Conservation (phyloP, 1,284 basidiomycete genomes). For the Sporisorium iseilematis-ciliati region DNA sequence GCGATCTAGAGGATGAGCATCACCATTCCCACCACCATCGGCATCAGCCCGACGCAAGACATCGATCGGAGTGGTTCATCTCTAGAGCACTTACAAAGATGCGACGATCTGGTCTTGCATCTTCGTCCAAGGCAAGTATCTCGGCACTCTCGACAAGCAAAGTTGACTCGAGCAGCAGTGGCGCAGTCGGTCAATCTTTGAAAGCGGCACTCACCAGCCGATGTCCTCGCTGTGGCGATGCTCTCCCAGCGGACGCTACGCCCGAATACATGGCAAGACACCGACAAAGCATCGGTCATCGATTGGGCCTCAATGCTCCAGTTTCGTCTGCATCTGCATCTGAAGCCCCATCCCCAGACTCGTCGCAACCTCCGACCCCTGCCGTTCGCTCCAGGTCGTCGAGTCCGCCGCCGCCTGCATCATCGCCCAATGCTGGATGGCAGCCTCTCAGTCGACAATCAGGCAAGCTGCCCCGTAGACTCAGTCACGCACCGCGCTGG, state of each 20-base stretch:
- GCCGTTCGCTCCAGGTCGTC: constrained; percentile 6
- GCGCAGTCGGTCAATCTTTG: neutral
- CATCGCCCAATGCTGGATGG: constrained; percentile 8
- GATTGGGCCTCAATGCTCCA: constrained; percentile 35
- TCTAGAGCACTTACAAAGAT: constrained; percentile 26
- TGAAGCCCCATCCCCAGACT: constrained; percentile 28
- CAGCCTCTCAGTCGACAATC: constrained; percentile 6
- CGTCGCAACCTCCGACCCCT: constrained; percentile 25
- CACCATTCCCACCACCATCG: constrained; percentile 25
- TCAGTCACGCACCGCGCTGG: constrained; percentile 34
- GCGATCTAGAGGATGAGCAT: neutral
- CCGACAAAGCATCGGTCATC: constrained; percentile 44
- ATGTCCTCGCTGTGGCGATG: constrained; percentile 33
- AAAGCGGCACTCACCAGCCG: neutral
- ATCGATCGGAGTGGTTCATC: constrained; percentile 40
- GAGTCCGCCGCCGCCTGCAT: constrained; percentile 3
- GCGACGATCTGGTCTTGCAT: constrained; percentile 4
- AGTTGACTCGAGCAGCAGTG: neutral
- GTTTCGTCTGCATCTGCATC: constrained; percentile 39
- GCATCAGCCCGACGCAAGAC: constrained; percentile 17
- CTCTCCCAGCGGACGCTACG: constrained; percentile 19
- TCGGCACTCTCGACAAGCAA: neutral
- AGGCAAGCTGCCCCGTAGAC: constrained; percentile 11
- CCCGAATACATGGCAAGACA: constrained; percentile 29
- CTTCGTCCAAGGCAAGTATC: neutral